These are phyloP conservation scores for Amanita rubescens DNA, from an alignment of 768 basidiomycete genomes.

Conservation along the genomic window DNA sequence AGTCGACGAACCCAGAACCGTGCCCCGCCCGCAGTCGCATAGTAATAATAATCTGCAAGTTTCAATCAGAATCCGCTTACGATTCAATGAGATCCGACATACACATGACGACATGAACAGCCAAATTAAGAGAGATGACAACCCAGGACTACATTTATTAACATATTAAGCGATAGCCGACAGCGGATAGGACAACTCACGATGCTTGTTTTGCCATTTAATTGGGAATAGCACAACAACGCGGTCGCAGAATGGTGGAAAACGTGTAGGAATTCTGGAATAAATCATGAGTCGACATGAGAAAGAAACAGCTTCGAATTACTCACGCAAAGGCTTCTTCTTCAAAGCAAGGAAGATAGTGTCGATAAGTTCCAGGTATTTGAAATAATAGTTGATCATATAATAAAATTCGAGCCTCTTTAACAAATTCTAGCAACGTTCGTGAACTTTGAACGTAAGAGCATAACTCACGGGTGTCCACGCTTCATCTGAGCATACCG, in stretches of 20 bases:
- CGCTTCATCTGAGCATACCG: constrained; percentile 67
- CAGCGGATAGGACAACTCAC: constrained; percentile 40
- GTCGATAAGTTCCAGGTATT: constrained; percentile 94
- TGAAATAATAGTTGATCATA: constrained; percentile 99
- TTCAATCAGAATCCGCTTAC: not conserved
- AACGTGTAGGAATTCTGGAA: constrained; percentile 89
- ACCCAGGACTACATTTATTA: constrained; percentile 77
- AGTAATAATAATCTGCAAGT: constrained; percentile 98
- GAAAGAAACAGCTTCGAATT: not conserved
- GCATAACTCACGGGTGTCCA: constrained; percentile 85
- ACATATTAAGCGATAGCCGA: not conserved
- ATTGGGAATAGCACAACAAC: constrained; percentile 86
- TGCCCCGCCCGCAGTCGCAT: constrained; percentile 93
- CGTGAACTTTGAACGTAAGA: constrained; percentile 6
- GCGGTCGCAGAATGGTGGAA: constrained; percentile 99
- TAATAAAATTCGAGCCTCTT: constrained; percentile 94
- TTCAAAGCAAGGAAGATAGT: constrained; percentile 96
- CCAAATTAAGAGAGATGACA: constrained; percentile 83
- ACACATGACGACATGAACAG: constrained; percentile 98
- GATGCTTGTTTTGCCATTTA: constrained; percentile 91
- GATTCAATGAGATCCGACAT: constrained; percentile 25
- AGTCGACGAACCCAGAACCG: constrained; percentile 75
- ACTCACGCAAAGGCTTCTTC: constrained; percentile 93
- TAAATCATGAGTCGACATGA: not conserved
- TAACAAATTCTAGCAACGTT: constrained; percentile 1